Percentiles rank a stretch among this genome's conserved stretches.
Conservation (phyloP, 768 basidiomycete species). For the Heimioporus sp. region DNA sequence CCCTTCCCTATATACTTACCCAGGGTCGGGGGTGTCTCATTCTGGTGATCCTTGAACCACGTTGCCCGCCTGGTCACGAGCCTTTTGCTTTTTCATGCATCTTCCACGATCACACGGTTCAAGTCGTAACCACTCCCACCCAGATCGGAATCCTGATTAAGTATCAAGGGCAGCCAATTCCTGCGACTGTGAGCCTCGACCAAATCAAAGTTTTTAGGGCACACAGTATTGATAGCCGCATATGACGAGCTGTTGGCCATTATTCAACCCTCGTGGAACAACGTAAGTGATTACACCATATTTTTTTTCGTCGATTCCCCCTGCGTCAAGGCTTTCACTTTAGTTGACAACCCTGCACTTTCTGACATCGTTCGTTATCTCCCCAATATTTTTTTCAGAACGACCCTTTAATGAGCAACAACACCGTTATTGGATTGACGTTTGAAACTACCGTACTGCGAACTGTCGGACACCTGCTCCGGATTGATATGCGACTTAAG, state of each 20-base stretch:
- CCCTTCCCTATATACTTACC: neutral
- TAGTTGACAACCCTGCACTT: conserved; percentile 3
- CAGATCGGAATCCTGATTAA: neutral
- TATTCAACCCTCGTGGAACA: conserved; percentile 3
- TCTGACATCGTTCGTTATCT: neutral
- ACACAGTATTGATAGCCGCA: neutral
- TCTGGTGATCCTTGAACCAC: neutral
- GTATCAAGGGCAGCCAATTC: conserved; percentile 7
- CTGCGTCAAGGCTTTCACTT: conserved; percentile 1
- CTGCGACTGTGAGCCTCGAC: conserved; percentile 8
- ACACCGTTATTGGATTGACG: neutral
- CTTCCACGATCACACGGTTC: neutral
- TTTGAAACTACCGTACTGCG: neutral
- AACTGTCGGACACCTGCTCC: neutral
- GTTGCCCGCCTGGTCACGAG: neutral
- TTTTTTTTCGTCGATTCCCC: neutral
- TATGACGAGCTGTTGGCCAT: neutral
- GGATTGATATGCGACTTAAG: neutral
- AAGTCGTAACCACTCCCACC: neutral
- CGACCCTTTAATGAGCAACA: too few species aligned
- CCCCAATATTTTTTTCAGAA: neutral
- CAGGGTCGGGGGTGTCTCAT: neutral
- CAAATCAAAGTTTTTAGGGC: conserved; percentile 13
- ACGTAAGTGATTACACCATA: conserved; percentile 4
- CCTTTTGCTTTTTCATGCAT: neutral